Conservation (phyloP, 441 rosid genomes). For the Adansonia grandidieri region DNA sequence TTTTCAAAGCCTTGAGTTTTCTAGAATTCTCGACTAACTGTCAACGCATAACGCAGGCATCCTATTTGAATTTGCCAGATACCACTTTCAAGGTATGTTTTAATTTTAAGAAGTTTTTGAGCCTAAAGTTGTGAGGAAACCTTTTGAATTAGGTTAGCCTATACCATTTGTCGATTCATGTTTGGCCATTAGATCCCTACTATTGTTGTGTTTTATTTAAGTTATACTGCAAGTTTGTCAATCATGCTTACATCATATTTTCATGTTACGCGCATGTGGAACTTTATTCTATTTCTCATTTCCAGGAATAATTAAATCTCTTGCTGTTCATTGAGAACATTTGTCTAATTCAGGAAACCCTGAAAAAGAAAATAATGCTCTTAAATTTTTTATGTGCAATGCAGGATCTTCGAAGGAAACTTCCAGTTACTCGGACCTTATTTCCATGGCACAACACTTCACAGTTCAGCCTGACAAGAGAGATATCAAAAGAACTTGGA, state of each 20-base stretch:
- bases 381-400: background rate
- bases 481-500: conserved; percentile 87
- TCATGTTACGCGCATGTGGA: background rate
- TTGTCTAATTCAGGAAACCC: background rate
- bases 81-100: conserved; percentile 81
- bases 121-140: background rate
- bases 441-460: conserved; percentile 95
- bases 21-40: conserved; percentile 22
- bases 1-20: conserved; percentile 25
- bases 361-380: background rate
- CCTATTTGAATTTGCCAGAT: conserved; percentile 89
- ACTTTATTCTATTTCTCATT: background rate
- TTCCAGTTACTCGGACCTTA: conserved; percentile 89
- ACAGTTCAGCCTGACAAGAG: conserved; percentile 91
- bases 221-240: background rate
- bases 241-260: background rate
- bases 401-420: conserved; percentile 96
- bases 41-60: conserved; percentile 56
- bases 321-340: no score
- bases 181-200: background rate
- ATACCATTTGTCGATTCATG: background rate
- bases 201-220: background rate
- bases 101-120: conserved; percentile 17
- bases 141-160: conserved; percentile 9
- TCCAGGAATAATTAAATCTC: background rate